Base-by-base conservation (phyloP, 768 basidiomycete species). In the Tulasnella sp. region DNA sequence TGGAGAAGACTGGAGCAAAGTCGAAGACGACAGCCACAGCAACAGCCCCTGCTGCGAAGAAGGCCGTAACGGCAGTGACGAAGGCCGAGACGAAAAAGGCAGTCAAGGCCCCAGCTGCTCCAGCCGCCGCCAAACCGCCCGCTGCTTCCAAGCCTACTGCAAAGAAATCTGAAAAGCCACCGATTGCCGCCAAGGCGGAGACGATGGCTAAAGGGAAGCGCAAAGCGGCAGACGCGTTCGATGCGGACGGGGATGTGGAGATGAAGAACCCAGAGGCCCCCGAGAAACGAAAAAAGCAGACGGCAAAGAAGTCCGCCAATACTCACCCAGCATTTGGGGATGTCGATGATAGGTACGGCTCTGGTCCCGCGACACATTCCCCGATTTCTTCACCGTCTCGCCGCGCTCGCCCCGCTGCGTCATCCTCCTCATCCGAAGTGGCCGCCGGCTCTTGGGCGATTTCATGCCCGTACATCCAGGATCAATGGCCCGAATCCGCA, bases 1-100 rank as follows among this genome's bases (percentile, higher is more conserved):
- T 56, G 43, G 55, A 44, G 43, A 56, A 56, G 55, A 56, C 55
- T 45, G 55, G 55, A 3, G 19, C 10, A 5, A 48, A 19, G n/a
- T 7, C n/a, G 19, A 42, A 34, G 1, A 27, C 27, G 44, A 15
- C 55, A 8, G 44, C 27, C 7, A 27, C 29, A 9, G 29, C 32
- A 11, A 43, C 21, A 1, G 27, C 38, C 2, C 27, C 27, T 24
- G 41, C 54, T 11, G 17, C 54, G 5, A 56, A 56, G 23, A 15
- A 32, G 3, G 42, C 54, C 38, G 34, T 15, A 38, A 15, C 34
- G 34, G 15, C 34, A 5, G 34, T 15, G 34, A 42, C 45, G 26
- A 48, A 48, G 26, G n/a, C 45, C 45, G 8, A 5, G 10, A 5
- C 45, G 7, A 48, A 56, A 13, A 44, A 44, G 27, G 54, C 38